A percentile compares a stretch with the other conserved stretches of the same genome.
phyloP scores from a whole-genome alignment of 1,139 yeast species.

The Sugiyamaella pinicola region DNA sequence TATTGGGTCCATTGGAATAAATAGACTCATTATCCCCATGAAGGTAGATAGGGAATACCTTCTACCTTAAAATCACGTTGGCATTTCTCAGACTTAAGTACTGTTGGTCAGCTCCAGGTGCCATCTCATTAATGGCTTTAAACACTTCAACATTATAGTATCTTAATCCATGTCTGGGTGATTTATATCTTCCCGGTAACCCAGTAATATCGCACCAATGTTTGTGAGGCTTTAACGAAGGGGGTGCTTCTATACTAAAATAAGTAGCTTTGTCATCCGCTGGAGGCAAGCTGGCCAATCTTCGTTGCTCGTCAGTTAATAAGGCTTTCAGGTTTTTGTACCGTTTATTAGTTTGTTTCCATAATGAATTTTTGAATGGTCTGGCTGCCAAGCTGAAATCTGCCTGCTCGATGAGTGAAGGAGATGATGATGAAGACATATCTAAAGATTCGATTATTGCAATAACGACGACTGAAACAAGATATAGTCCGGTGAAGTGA shows the following conservation, averaged over 20 bases:
- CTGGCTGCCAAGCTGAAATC: constrained; percentile 33
- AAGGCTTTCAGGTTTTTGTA: constrained; percentile 79
- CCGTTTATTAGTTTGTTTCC: constrained; percentile 58
- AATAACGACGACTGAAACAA: background rate
- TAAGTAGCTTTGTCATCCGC: constrained; percentile 42
- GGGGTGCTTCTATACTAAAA: constrained; percentile 73
- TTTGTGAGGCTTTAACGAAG: constrained; percentile 76
- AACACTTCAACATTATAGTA: constrained; percentile 85
- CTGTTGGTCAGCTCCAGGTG: constrained; percentile 92
- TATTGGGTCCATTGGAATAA: too few relatives aligned
- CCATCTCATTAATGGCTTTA: constrained; percentile 74
- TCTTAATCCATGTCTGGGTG: constrained; percentile 75
- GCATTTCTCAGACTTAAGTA: constrained; percentile 87
- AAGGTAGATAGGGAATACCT: too few relatives aligned
- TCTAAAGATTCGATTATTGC: background rate
- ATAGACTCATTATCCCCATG: too few relatives aligned
- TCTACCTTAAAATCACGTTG: constrained; percentile 69
- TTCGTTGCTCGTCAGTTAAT: constrained; percentile 72
- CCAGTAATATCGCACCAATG: constrained; percentile 96
- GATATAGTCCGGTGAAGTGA: background rate
- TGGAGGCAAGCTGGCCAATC: constrained; percentile 43
- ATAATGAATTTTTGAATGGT: constrained; percentile 58
- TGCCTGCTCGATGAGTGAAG: constrained; percentile 31
- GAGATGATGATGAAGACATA: constrained; percentile 9
- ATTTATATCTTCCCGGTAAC: constrained; percentile 71